Conservation (phyloP, 768 basidiomycete species). For the Rhodotorula kratochvilovae region DNA sequence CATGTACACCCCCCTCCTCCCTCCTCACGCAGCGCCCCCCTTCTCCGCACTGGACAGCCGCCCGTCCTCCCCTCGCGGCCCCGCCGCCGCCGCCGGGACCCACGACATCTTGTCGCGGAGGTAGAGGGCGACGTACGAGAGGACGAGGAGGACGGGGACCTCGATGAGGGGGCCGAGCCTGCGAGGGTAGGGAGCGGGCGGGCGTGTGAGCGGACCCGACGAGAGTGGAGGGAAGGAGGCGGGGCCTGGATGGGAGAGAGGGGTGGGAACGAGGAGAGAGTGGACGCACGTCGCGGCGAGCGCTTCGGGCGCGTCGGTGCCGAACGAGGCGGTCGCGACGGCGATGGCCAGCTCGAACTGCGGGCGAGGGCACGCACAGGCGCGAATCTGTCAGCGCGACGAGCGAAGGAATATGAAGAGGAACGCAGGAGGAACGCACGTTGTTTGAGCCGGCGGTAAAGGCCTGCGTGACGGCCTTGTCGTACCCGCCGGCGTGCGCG, state of each 20-base stretch:
- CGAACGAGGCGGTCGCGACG: conserved; percentile 70
- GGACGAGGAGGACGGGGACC: conserved; percentile 67
- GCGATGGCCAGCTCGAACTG: conserved; percentile 74
- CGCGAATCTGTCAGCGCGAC: background rate
- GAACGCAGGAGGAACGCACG: conserved; percentile 44
- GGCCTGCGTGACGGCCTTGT: conserved; percentile 69
- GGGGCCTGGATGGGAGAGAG: too few species aligned
- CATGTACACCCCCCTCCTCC: too few species aligned
- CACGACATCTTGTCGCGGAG: conserved; percentile 52
- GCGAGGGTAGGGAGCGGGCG: conserved; percentile 1
- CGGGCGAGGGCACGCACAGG: background rate
- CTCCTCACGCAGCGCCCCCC: too few species aligned
- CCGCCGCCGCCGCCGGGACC: too few species aligned
- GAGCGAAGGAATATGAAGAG: conserved; percentile 45
- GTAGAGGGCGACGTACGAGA: conserved; percentile 63
- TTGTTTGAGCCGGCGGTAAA: conserved; percentile 79
- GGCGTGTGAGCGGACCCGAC: too few species aligned
- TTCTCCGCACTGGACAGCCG: too few species aligned
- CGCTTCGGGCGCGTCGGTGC: conserved; percentile 70
- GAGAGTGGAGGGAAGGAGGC: conserved; percentile 20
- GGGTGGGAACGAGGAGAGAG: too few species aligned
- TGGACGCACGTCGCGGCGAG: conserved; percentile 65
- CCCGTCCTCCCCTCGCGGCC: too few species aligned
- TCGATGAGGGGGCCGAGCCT: conserved; percentile 15
- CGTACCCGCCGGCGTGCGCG: conserved; percentile 54